Evolutionary conservation across 441 rosid genomes (phyloP).

Genomic region (Adansonia madagascariensis): DNA sequence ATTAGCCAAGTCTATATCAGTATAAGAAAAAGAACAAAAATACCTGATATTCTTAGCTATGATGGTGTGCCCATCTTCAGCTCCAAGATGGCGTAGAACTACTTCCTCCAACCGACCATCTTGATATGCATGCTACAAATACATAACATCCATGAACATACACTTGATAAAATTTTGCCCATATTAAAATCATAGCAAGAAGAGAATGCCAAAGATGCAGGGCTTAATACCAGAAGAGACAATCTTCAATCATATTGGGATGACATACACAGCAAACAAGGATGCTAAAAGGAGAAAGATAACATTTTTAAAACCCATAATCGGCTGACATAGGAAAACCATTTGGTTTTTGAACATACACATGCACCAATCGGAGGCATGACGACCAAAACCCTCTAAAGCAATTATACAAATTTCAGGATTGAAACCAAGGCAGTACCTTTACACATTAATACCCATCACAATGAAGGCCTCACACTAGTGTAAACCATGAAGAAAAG

Average conservation of each 20-base stretch:
- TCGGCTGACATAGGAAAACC: not conserved
- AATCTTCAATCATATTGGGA: not conserved
- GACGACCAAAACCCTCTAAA: not conserved
- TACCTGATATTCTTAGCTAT: constrained; percentile 71
- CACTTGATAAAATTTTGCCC: constrained; percentile 8
- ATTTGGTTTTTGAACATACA: not conserved
- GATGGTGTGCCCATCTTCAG: constrained; percentile 64
- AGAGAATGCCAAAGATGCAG: not conserved
- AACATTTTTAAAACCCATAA: not conserved
- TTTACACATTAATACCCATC: constrained; percentile 6
- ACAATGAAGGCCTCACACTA: not conserved
- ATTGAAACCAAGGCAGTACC: constrained; percentile 5
- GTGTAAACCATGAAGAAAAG: not conserved
- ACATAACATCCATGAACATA: constrained; percentile 34
- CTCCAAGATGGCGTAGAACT: constrained; percentile 62
- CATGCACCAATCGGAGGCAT: not conserved
- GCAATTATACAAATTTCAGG: not conserved
- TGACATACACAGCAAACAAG: not conserved
- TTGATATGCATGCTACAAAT: constrained; percentile 54
- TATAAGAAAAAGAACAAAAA: not conserved
- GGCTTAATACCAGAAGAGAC: not conserved
- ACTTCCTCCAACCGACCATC: constrained; percentile 73
- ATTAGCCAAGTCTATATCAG: not conserved
- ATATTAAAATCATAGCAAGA: not conserved
- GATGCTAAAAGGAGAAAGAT: not conserved